Evolutionary conservation across 305 asterid species (phyloP).

Genomic region (Solanum hybrid): DNA sequence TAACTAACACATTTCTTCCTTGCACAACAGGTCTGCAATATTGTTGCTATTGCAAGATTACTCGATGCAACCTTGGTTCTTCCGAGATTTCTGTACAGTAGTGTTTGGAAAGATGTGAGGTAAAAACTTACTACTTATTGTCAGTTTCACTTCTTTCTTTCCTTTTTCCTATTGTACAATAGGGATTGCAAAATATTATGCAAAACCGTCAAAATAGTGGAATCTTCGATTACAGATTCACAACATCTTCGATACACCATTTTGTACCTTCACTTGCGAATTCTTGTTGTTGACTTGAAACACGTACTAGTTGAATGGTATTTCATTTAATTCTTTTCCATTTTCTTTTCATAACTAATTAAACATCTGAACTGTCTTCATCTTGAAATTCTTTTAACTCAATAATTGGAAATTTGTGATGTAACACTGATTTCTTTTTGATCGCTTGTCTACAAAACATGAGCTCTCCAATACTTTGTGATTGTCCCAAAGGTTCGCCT

Average conservation of each 20-base stretch:
- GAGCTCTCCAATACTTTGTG: background rate
- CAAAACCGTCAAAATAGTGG: background rate
- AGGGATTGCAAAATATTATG: background rate
- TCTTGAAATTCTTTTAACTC: background rate
- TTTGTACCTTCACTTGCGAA: background rate
- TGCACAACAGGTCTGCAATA: slow-evolving; percentile 81
- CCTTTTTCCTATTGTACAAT: background rate
- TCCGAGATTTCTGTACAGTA: slow-evolving; percentile 87
- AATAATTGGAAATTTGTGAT: background rate
- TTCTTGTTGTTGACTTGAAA: background rate
- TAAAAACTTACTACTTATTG: slow-evolving; percentile 14
- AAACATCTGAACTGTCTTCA: background rate
- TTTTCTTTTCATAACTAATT: background rate
- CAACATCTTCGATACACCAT: background rate
- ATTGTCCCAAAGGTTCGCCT: background rate
- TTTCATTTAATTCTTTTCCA: background rate
- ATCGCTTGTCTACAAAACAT: background rate
- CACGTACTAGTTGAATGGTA: background rate
- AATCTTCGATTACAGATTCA: background rate
- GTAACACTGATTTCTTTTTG: background rate
- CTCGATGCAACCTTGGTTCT: slow-evolving; percentile 92
- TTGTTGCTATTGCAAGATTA: slow-evolving; percentile 90
- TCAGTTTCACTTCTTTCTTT: background rate
- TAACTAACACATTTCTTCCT: background rate
- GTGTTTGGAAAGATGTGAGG: slow-evolving; percentile 92